These are phyloP conservation scores for Herpotrichia juniperi DNA, from an alignment of 2,329 filamentous ascomycete genomes.

Conservation along the genomic window DNA sequence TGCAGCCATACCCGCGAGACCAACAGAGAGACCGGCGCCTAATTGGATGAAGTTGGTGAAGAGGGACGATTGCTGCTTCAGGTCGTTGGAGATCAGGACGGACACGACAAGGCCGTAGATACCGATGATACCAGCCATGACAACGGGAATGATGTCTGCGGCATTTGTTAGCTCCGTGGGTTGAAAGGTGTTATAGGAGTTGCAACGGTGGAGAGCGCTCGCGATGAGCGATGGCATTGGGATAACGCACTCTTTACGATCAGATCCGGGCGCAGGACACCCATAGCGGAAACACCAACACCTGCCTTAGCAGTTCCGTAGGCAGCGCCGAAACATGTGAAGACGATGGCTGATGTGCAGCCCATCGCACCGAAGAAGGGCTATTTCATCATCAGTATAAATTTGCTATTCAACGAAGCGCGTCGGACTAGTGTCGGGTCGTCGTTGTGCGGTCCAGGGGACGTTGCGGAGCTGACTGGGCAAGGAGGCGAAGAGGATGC, in stretches of 20 bases:
- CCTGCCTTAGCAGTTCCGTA: slow-evolving; percentile 99
- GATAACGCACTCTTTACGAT: slow-evolving; percentile 93
- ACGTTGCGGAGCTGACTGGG: slow-evolving; percentile 22
- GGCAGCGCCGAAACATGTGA: slow-evolving; percentile 94
- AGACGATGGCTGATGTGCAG: slow-evolving; percentile 92
- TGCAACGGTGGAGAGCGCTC: neutral
- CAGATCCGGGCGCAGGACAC: slow-evolving; percentile 95
- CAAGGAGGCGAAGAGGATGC: slow-evolving; percentile 25
- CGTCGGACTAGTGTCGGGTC: neutral
- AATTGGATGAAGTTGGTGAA: slow-evolving; percentile 61
- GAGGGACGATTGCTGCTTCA: slow-evolving; percentile 53
- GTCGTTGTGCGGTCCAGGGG: slow-evolving; percentile 8
- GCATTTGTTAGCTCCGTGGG: slow-evolving; percentile 16
- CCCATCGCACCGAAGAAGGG: slow-evolving; percentile 98
- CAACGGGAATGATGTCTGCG: slow-evolving; percentile 96
- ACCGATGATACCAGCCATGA: slow-evolving; percentile 99
- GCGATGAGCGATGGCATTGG: neutral
- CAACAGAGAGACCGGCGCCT: slow-evolving; percentile 62
- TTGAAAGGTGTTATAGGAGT: neutral
- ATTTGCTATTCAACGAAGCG: neutral
- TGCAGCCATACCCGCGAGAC: slow-evolving; percentile 88
- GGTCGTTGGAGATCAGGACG: slow-evolving; percentile 60
- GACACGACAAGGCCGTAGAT: slow-evolving; percentile 72
- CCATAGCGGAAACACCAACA: slow-evolving; percentile 98
- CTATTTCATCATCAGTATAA: slow-evolving; percentile 49